Evolutionary conservation across 495 filamentous ascomycete genomes (phyloP), one percentile per base, ranked within the genome.

Genomic region (Daldinia concentrica): DNA sequence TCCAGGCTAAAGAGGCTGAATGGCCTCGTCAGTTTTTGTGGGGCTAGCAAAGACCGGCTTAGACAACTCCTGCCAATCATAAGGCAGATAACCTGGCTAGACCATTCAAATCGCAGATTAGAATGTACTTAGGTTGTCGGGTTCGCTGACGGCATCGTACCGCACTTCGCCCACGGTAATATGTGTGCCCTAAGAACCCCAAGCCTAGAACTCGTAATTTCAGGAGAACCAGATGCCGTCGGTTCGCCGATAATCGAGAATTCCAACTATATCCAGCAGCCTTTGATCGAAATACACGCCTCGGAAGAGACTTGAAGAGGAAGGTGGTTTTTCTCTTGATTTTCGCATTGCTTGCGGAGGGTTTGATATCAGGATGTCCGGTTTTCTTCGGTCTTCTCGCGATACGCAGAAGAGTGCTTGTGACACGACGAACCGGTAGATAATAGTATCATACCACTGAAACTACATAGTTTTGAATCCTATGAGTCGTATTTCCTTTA

Each of bases 1-100:
- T 72, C 71, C 70, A 76, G 70, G 74, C 73, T 76, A 76, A 74
- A 70, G 68, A 74, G 74, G 71, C 74, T 74, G 58, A 74, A 76
- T 74, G 62, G 59, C 67, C 71, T 71, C 71, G 62, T 70, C 41
- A 60, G 41, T 60, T 62, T 62, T 64, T 58, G 62, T 67, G 71
- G 66, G 59, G 68, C 68, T n/a, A 62, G 12, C 57, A 36, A 67
- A 71, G 48, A 64, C 36, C 61, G 45, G 60, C 15, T 68, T 39
- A 52, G 37, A 37, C n/a, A 36, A 15, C n/a, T 12, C 14, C 50
- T 19, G 48, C 72, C 74, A 74, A 76, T 76, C 30, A 69, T 14
- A 27, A 43, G 7, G 14, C 14, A 8, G 51, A 32, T 58, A 34
- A 8, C 67, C 19, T n/a, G 12, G 37, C 64, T 61, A 48, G 68